phyloP scores from a whole-genome alignment of 768 basidiomycete species.

The Tubosaeta brunneosetosa region DNA sequence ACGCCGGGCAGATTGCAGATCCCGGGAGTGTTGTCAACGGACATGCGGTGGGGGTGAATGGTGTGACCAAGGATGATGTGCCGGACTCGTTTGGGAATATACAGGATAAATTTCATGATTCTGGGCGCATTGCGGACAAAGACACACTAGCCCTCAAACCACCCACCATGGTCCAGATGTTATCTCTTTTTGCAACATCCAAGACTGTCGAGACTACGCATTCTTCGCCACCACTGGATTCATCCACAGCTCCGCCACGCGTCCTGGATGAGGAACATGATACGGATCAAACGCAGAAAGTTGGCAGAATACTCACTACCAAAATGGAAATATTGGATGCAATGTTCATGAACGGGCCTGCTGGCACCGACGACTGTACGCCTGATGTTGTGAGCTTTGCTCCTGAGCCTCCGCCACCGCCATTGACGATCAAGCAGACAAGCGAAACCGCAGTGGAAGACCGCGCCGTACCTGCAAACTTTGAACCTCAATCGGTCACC shows the following conservation, averaged over 20 bases:
- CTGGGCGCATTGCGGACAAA: neutral
- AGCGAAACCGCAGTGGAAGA: slow-evolving; percentile 13
- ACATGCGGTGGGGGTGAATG: slow-evolving; percentile 11
- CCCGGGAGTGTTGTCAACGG: neutral
- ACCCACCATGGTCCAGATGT: neutral
- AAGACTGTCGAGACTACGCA: neutral
- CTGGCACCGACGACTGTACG: slow-evolving; percentile 13
- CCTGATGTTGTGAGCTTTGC: slow-evolving; percentile 25
- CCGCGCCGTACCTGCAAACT: neutral
- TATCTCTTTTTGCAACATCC: neutral
- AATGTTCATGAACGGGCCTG: slow-evolving; percentile 16
- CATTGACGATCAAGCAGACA: slow-evolving; percentile 24
- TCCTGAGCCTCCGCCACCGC: slow-evolving; percentile 30
- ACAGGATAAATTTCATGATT: neutral
- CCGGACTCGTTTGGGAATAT: neutral
- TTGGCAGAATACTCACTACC: slow-evolving; percentile 13
- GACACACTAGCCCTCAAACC: neutral
- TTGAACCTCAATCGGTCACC: neutral
- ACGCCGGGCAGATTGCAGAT: neutral
- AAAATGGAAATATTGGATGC: slow-evolving; percentile 27
- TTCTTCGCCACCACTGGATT: neutral
- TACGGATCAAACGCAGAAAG: slow-evolving; percentile 7
- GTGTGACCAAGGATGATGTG: slow-evolving; percentile 1
- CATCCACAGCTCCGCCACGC: neutral
- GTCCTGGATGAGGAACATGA: neutral